Evolutionary conservation across 257 asterid genomes (phyloP), one percentile per base, ranked within the genome.

Genomic region (Solanum phureja): DNA sequence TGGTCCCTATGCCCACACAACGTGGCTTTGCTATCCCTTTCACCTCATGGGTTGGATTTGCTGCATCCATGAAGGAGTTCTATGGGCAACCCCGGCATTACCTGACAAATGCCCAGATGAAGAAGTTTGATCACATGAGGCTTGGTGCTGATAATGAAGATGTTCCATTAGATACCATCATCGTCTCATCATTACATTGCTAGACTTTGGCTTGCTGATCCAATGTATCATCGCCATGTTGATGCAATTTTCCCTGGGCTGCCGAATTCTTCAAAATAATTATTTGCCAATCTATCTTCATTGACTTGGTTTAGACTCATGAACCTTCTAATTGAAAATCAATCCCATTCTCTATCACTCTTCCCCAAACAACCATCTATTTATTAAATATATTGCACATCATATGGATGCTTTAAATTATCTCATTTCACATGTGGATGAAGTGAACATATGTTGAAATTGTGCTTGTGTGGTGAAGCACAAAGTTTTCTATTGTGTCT

Each of bases 51-150:
- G 88, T 74, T 7, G 99, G 92, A 34, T 76, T 96, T 72, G 98
- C 93, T 68, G 85, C 82, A 83, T 92, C 98, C 8, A 90, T 96
- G 3, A 95, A 96, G 92, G 81, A 91, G 87, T 83, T 92, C 8
- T 95, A 96, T 64, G 89, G 84, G 37, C 98, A 95, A 90, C 99
- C 99, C 14, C 88, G 94, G 3, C 98, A 96, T 87, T 95, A 94
- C 92, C 94, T 94, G 77, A 96, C 99, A 24, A 95, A 95, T 77
- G 60, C 92, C 69, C 91, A 90, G 83, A 86, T 96, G 87, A 92
- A 89, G 77, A 91, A 89, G 46, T 74, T 91, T 91, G 98, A 96
- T 84, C 88, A 44, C 31, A 87, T 85, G 87, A 93, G 98, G 88
- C 42, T 84, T 5, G 98, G 94, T 10, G 84, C 88, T 8, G 89